Evolutionary conservation across 768 basidiomycete genomes (phyloP), one percentile per base, ranked within the genome.

Genomic region (Tricholoma matsutake): DNA sequence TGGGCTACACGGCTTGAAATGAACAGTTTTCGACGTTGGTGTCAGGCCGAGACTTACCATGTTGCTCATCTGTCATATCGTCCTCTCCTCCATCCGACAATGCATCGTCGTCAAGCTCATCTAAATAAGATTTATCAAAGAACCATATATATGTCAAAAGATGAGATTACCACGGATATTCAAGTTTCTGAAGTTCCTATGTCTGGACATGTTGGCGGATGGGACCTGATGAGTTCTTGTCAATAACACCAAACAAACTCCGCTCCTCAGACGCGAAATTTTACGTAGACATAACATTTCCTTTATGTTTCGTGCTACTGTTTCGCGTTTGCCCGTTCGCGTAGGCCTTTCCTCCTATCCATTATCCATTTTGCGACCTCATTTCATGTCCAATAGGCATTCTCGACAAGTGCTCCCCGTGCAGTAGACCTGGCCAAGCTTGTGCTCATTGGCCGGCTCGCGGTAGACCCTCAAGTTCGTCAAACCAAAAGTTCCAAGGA

Each of bases 181-280:
- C 29, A 98, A 77, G 75, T 95, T 94, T 64, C 91, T 82, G 64
- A 98, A 81, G 75, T 88, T 84, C 70, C 95, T 87, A 75, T 98
- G 97, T 73, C 97, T 83, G 5, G 96, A 98, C 94, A 98, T 94
- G 62, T 25, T 1, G 55, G 22, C 25, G 5, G 47, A 20, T 20
- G 20, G 29, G 47, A 18, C 37, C 28, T 14, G 25, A 37, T n/a
- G n/a, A n/a, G n/a, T n/a, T n/a, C 16, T 41, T 25, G 6, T 13
- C 28, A 34, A 55, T 45, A 59, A 16, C n/a, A 53, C 6, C 25
- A 58, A 64, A 71, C 61, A 70, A 31, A 43, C 25, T 39, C 56
- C 11, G n/a, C 9, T 20, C 25, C 28, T 56, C 14, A 22, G 5
- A 39, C 1, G 2, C 8, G 16, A 35, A 41, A 22, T 31, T 47